These are phyloP conservation scores for Cercophora newfieldiana DNA, from an alignment of 495 filamentous ascomycete species.

Conservation along the genomic window DNA sequence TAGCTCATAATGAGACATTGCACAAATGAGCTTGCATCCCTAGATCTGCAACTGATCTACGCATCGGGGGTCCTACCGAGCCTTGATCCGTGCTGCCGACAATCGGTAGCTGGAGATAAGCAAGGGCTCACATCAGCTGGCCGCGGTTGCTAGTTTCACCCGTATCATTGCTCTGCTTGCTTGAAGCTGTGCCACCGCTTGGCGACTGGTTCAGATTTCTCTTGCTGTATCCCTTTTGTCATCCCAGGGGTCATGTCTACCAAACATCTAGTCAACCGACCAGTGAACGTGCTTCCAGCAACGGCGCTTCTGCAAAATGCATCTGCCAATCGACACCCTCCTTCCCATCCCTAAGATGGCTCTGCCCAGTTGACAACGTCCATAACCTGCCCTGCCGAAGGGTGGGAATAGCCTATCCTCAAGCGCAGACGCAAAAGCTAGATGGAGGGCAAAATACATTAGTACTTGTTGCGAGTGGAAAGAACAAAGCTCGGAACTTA, in stretches of 20 bases:
- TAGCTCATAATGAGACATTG: background rate
- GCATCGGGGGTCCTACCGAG: background rate
- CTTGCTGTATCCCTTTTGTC: background rate
- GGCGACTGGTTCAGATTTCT: background rate
- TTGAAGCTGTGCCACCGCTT: background rate
- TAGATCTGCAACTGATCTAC: background rate
- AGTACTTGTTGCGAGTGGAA: conserved; percentile 20
- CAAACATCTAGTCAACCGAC: background rate
- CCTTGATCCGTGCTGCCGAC: background rate
- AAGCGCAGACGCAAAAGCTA: conserved; percentile 73
- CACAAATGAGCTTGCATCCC: background rate
- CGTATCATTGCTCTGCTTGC: background rate
- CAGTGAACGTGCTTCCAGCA: background rate
- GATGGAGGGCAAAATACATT: conserved; percentile 25
- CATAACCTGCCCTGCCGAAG: conserved; percentile 65
- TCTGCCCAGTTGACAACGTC: conserved; percentile 98
- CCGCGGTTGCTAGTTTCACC: background rate
- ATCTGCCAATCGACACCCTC: background rate
- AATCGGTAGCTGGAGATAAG: background rate
- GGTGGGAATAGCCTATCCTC: conserved; percentile 76
- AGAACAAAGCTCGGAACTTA: conserved; percentile 55
- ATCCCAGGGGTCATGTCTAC: background rate
- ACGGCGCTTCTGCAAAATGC: background rate
- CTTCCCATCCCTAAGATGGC: conserved; percentile 46
- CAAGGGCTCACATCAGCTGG: background rate